These are phyloP conservation scores for Solanum clarkiae DNA, from an alignment of 257 asterid species.

Conservation along the genomic window DNA sequence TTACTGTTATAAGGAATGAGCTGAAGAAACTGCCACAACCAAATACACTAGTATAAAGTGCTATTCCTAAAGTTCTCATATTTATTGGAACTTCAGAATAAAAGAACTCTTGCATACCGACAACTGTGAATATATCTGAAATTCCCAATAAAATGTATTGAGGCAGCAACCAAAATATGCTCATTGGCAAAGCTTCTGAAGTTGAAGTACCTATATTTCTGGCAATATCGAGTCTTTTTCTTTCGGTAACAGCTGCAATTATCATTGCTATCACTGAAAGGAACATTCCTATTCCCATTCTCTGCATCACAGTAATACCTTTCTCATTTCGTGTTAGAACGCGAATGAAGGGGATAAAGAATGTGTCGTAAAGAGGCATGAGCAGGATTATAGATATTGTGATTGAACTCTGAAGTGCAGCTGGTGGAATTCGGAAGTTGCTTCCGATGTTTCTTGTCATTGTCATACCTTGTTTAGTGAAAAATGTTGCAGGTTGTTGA, in stretches of 20 bases:
- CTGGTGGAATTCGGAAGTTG: slow-evolving; percentile 79
- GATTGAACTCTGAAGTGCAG: slow-evolving; percentile 91
- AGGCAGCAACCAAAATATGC: slow-evolving; percentile 83
- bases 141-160: slow-evolving; percentile 77
- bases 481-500: slow-evolving; percentile 89
- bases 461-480: slow-evolving; percentile 95
- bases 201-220: not conserved
- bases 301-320: slow-evolving; percentile 67
- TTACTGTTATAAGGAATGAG: slow-evolving; percentile 41
- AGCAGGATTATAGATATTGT: slow-evolving; percentile 58
- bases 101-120: slow-evolving; percentile 95
- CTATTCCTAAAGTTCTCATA: slow-evolving; percentile 88
- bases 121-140: slow-evolving; percentile 89
- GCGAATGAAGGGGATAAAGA: slow-evolving; percentile 58
- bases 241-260: slow-evolving; percentile 64
- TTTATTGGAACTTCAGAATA: slow-evolving; percentile 66
- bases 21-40: slow-evolving; percentile 40
- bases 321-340: slow-evolving; percentile 41
- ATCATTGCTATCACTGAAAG: slow-evolving; percentile 74
- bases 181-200: slow-evolving; percentile 27
- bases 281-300: slow-evolving; percentile 88
- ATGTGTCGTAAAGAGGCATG: slow-evolving; percentile 69
- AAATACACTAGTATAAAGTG: slow-evolving; percentile 77
- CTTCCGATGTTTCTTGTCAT: slow-evolving; percentile 57
- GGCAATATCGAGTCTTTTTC: slow-evolving; percentile 31